Evolutionary conservation across 768 basidiomycete genomes (phyloP), one percentile per base, ranked within the genome.

Genomic region (Termitomyces sp.): DNA sequence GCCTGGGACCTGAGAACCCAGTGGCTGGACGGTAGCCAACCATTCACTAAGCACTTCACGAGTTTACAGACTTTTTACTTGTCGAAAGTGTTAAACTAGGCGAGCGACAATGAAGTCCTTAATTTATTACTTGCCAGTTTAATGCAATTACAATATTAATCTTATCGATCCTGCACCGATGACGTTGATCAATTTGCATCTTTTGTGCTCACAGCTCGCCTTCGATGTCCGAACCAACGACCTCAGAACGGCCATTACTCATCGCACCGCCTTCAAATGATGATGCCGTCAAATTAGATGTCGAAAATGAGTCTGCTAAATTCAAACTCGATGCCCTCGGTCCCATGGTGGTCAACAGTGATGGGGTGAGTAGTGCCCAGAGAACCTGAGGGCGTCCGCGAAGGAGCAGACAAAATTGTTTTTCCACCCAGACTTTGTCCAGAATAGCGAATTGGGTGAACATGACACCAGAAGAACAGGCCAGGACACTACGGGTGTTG

Each of bases 311-410:
- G 10, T 58, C 64, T 34, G 63, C 63, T 8, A 57, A 73, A 2
- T 67, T 84, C 48, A 81, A 76, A 64, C 67, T 86, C 6, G 83
- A 87, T 56, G 73, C 71, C 19, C 72, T 87, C 12, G 85, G 84
- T 1, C 85, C 85, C 1, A 77, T 87, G 74, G 82, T 88, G 43
- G 82, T 87, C 40, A 87, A 87, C 64, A 78, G 70, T 41, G 79
- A 88, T 69, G 85, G 84, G 51, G 83, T 85, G 64, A 54, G 78
- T 70, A 15, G 37, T 40, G 10, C 15, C n/a, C 15, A 34, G 15
- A 37, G 35, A 37, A 15, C 4, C 35, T 37, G 17, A 10, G n/a
- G 47, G 50, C 52, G 24, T 8, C 44, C 45, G 32, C 26, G 19
- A 22, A 35, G 35, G 32, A 12, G 50, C 26, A 19, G 26, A 42